Evolutionary conservation across 495 filamentous ascomycete genomes (phyloP), one percentile per base, ranked within the genome.

Genomic region (Trichoderma erinaceum): DNA sequence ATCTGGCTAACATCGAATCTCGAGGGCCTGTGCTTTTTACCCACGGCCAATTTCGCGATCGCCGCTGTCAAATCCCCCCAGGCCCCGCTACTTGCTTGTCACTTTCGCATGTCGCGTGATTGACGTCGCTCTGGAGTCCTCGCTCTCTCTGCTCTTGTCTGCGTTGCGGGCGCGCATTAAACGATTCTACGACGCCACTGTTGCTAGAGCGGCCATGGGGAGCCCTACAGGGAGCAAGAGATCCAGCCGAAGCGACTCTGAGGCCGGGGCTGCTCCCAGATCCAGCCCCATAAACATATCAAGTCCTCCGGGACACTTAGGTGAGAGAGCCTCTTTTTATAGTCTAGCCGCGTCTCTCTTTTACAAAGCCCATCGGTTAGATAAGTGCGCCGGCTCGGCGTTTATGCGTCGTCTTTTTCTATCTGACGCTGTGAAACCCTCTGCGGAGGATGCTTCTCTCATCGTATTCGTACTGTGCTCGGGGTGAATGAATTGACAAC

Each of bases 211-310:
- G 48, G 25, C 56, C 25, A 32, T 32, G 25, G 25, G 56, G 7
- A 61, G 56, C 16, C 25, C 56, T 12, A 32, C 56, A 61, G 56
- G 56, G 56, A 61, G 56, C 56, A 61, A 61, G 27, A 61, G 56
- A 32, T 61, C 56, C 23, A 61, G 56, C 56, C 56, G 56, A 29
- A 61, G 56, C 12, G 56, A 61, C 25, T 61, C 56, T 5, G 16
- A 32, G 25, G 56, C 56, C 29, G 56, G 56, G 27, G 25, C 27
- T 61, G 56, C 56, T 29, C 27, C 56, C 29, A 18, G 27, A 3
- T 61, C 56, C 8, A 61, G 56, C 25, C 56, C 56, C 16, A 11
- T 61, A 0, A 16, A 13, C 56, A 61, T 35, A 21, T 61, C 25
- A 10, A 61, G 56, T 61, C 56, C 56, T 15, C 15, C 25, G n/a